A percentile compares a stretch with the other conserved stretches of the same genome.
Conservation (phyloP, 441 rosid genomes). For the Euphorbia schlechtendalii region DNA sequence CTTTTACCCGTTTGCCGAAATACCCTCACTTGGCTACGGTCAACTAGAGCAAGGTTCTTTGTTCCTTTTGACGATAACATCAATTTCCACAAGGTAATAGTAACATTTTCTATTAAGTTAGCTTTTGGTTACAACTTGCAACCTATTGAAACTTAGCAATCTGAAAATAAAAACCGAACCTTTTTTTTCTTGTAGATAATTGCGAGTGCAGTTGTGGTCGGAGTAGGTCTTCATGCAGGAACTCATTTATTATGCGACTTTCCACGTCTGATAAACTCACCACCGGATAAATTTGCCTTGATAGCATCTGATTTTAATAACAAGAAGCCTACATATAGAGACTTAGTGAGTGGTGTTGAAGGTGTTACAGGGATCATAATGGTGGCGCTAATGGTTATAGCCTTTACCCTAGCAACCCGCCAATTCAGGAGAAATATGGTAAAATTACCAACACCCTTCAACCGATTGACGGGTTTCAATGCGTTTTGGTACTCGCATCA, state of each 20-base stretch:
- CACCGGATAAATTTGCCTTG: constrained; percentile 52
- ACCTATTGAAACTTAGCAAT: neutral
- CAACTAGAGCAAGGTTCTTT: constrained; percentile 54
- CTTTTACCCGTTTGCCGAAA: constrained; percentile 91
- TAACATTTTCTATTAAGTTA: too few relatives aligned
- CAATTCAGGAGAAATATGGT: constrained; percentile 58
- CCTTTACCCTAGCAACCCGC: constrained; percentile 65
- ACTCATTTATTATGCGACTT: constrained; percentile 80
- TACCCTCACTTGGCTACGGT: constrained; percentile 87
- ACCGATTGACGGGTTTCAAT: constrained; percentile 80
- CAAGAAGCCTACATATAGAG: constrained; percentile 55
- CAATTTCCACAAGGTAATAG: constrained; percentile 81
- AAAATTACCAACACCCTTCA: constrained; percentile 70
- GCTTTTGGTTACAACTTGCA: too few relatives aligned
- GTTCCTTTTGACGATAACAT: constrained; percentile 85
- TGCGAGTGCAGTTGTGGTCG: constrained; percentile 63
- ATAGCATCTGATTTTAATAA: constrained; percentile 50
- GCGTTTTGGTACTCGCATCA: constrained; percentile 99
- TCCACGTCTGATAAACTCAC: constrained; percentile 51
- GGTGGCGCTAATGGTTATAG: constrained; percentile 60
- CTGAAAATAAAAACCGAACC: neutral
- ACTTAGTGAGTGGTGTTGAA: constrained; percentile 55
- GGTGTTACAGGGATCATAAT: constrained; percentile 74
- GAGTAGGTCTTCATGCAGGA: constrained; percentile 70
- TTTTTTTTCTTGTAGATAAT: constrained; percentile 43